phyloP scores from a whole-genome alignment of 176 grass and related monocot genomes.

The Lolium perenne region DNA sequence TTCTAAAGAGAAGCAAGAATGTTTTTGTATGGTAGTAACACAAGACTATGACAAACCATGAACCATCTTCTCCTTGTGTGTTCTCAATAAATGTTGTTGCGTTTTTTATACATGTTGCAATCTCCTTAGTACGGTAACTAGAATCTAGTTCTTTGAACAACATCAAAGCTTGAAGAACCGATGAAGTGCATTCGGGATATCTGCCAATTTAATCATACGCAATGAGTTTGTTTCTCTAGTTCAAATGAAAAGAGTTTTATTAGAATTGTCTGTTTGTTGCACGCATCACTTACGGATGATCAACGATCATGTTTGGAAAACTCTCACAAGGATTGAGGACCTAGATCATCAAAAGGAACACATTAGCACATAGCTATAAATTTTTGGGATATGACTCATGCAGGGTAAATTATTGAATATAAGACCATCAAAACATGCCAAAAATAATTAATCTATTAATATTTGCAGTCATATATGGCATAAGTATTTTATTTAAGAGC shows the following conservation, averaged over 20 bases:
- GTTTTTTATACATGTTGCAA: slow-evolving; percentile 42
- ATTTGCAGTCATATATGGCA: background rate
- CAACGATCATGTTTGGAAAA: slow-evolving; percentile 34
- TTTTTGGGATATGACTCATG: background rate
- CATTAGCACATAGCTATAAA: background rate
- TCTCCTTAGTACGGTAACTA: slow-evolving; percentile 48
- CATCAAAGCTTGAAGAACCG: slow-evolving; percentile 51
- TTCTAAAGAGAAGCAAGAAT: no score
- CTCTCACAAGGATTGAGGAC: slow-evolving; percentile 45
- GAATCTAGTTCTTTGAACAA: slow-evolving; percentile 49
- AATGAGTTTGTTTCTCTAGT: background rate
- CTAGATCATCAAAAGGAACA: slow-evolving; percentile 20
- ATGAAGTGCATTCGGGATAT: slow-evolving; percentile 58
- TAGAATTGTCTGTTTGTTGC: background rate
- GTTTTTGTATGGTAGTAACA: no score
- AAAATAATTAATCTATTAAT: background rate
- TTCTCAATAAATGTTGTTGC: slow-evolving; percentile 46
- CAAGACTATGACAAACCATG: slow-evolving; percentile 55
- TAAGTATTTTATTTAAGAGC: background rate
- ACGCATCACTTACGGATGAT: slow-evolving; percentile 47
- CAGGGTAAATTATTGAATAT: background rate
- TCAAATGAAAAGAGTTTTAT: background rate
- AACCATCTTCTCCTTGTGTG: slow-evolving; percentile 50
- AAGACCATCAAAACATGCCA: background rate
- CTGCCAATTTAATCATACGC: slow-evolving; percentile 32